These are phyloP conservation scores for Rubia yunnanensis DNA, from an alignment of 257 asterid species.

Conservation along the genomic window DNA sequence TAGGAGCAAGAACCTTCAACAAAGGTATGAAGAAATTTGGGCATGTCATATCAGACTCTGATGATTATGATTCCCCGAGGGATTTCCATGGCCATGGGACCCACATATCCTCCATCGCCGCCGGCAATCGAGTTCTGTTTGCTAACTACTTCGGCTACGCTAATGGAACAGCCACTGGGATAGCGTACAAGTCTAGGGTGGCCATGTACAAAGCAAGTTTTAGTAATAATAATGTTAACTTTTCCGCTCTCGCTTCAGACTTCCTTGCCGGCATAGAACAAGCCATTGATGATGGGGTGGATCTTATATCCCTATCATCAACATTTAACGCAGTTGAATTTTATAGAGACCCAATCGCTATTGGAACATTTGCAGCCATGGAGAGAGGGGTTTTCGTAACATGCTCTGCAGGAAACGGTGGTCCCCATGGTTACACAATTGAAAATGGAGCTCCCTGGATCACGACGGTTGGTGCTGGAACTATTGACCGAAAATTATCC, in stretches of 20 bases:
- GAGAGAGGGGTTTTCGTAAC: slow-evolving; percentile 14
- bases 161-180: slow-evolving; percentile 16
- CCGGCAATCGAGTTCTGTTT: too few relatives aligned
- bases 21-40: too few relatives aligned
- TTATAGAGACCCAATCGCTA: slow-evolving; percentile 14
- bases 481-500: too few relatives aligned
- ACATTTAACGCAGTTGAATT: slow-evolving; percentile 11
- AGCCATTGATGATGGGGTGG: slow-evolving; percentile 20
- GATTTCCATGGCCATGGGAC: slow-evolving; percentile 16
- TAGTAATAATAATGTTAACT: not conserved
- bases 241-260: slow-evolving; percentile 3
- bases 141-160: too few relatives aligned
- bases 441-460: too few relatives aligned
- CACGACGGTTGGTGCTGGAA: too few relatives aligned
- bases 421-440: too few relatives aligned
- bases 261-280: too few relatives aligned
- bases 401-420: too few relatives aligned
- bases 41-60: not conserved
- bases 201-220: slow-evolving; percentile 13
- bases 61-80: slow-evolving; percentile 15
- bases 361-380: slow-evolving; percentile 11
- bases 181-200: slow-evolving; percentile 10
- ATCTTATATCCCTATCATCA: slow-evolving; percentile 8
- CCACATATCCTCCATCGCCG: too few relatives aligned
- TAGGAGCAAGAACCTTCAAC: slow-evolving; percentile 10